Base-by-base conservation (phyloP, 495 filamentous ascomycete genomes). In the Xylaria bambusicola region DNA sequence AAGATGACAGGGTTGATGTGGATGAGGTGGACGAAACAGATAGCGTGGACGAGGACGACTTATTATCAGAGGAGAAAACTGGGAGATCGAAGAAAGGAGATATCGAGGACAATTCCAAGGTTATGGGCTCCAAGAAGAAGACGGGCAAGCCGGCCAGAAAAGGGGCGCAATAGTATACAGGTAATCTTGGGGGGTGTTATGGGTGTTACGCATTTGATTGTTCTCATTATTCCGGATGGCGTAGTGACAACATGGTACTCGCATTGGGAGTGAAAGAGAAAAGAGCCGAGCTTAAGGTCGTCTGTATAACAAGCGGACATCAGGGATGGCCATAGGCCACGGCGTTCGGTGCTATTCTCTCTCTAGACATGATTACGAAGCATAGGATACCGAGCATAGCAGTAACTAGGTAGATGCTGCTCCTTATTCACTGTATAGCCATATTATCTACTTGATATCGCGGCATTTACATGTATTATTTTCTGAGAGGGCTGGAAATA, bases 351-450 rank as follows among this genome's bases (percentile, higher is more conserved):
- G 58, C 44, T 45, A 23, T 40, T 66, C 17, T 58, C 61, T 65
- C 59, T 66, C 61, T 61, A 68, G 59, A 64, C 65, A 70, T 64
- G 66, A 61, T 65, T 64, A 68, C 48, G 68, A 66, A 59, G 68
- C 62, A 71, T 63, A 58, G 65, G 54, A 57, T 52, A 52, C 54
- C 24, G 56, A 60, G 52, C 60, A 62, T 61, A 58, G 58, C 52
- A 63, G 60, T 10, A n/a, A n/a, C n/a, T n/a, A n/a, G n/a, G n/a
- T 8, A 58, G 61, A 57, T 35, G 61, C 40, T 56, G 58, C 13
- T 23, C 56, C 55, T 59, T 51, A 53, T 66, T 61, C 38, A 55
- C 62, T 68, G 63, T 66, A 66, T 64, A 67, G 58, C n/a, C 64
- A 52, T 58, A 56, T 46, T 9, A 31, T 56, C n/a, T n/a, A n/a